phyloP scores from a whole-genome alignment of 1,139 yeast species.

The Debaryomyces fabryi region DNA sequence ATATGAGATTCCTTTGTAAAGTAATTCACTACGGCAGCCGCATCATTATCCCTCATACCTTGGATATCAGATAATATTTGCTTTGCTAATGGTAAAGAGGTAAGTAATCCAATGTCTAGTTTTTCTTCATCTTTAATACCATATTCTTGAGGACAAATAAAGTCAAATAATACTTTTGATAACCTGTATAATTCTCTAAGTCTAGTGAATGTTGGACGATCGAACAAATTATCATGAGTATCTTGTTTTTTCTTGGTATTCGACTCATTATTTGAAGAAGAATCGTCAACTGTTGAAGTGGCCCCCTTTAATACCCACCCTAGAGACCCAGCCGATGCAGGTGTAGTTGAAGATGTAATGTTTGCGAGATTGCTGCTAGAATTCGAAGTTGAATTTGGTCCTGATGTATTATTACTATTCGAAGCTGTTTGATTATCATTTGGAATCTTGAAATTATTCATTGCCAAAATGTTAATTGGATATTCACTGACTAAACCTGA shows the following conservation, averaged over 20 bases:
- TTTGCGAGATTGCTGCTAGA: constrained; percentile 35
- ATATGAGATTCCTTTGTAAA: constrained; percentile 98
- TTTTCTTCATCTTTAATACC: constrained; percentile 97
- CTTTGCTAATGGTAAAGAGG: constrained; percentile 91
- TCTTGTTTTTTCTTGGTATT: constrained; percentile 22
- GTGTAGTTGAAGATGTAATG: constrained; percentile 27
- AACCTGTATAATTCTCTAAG: constrained; percentile 86
- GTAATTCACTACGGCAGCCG: constrained; percentile 84
- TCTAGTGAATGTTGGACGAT: constrained; percentile 75
- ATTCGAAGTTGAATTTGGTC: constrained; percentile 21
- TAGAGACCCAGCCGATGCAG: constrained; percentile 63
- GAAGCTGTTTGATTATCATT: constrained; percentile 20
- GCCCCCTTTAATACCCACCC: constrained; percentile 75
- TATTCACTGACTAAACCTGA: constrained; percentile 72
- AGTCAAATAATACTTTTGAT: constrained; percentile 92
- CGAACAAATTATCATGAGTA: constrained; percentile 64
- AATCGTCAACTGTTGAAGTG: constrained; percentile 26
- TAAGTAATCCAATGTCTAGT: constrained; percentile 90
- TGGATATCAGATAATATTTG: constrained; percentile 83
- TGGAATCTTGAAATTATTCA: constrained; percentile 71
- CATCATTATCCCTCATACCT: constrained; percentile 73
- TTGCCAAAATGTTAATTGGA: constrained; percentile 78
- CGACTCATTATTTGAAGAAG: constrained; percentile 25
- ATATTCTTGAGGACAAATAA: constrained; percentile 97
- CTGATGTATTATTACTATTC: constrained; percentile 11